Conservation (phyloP, 176 grass and related monocot species). For the Aegilops bicornis region DNA sequence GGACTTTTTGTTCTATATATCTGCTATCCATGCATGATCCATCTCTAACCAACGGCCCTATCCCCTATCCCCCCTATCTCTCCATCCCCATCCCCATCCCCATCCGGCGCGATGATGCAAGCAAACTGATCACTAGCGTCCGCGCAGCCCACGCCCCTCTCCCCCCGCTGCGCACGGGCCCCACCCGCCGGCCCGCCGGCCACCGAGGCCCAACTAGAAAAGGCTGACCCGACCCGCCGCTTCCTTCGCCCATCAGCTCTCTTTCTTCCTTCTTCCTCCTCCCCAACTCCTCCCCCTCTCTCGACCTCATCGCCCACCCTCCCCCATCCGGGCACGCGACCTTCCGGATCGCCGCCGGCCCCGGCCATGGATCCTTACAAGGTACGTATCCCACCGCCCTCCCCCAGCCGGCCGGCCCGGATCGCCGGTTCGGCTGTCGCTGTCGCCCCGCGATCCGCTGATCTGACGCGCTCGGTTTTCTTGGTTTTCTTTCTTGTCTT, state of each 20-base stretch:
- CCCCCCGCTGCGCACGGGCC: background rate
- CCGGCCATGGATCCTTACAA: constrained; percentile 81
- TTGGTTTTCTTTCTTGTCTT: background rate
- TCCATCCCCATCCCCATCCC: background rate
- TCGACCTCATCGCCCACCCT: constrained; percentile 25
- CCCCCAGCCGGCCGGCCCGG: no score
- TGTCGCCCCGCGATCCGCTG: background rate
- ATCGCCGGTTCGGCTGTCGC: background rate
- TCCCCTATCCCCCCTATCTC: background rate
- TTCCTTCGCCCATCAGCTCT: background rate
- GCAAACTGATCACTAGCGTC: background rate
- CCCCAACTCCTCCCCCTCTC: background rate
- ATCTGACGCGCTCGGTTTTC: background rate
- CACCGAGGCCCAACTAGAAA: background rate
- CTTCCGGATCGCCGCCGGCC: background rate
- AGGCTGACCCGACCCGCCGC: background rate
- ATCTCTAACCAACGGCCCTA: background rate
- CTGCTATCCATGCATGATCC: no score
- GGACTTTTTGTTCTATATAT: no score
- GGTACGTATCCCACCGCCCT: constrained; percentile 16
- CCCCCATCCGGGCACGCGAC: background rate
- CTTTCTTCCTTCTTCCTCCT: background rate
- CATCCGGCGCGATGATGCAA: background rate
- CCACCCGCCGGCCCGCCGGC: background rate
- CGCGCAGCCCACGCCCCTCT: no score